These are phyloP conservation scores for Parathielavia appendiculata DNA, from an alignment of 495 filamentous ascomycete species.

Conservation along the genomic window DNA sequence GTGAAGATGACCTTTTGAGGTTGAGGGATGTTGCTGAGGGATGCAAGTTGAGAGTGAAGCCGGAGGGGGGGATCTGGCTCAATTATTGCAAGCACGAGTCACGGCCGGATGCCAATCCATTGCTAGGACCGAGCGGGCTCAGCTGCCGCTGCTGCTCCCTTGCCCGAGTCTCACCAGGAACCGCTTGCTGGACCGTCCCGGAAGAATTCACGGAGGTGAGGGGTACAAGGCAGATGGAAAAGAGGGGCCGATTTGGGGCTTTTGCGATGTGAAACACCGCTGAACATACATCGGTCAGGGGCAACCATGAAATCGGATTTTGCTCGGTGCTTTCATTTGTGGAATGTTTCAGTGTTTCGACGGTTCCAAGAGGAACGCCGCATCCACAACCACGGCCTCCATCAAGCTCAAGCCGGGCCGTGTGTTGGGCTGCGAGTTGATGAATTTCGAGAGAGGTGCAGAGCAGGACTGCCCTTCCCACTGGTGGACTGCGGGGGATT, in stretches of 20 bases:
- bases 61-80: neutral
- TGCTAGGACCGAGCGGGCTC: neutral
- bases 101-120: neutral
- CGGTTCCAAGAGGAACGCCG: neutral
- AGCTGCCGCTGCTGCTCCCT: neutral
- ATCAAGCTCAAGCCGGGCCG: neutral
- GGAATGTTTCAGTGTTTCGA: neutral
- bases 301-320: neutral
- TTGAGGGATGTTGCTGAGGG: neutral
- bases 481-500: conserved; percentile 11
- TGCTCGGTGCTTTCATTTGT: conserved; percentile 1
- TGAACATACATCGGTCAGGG: neutral
- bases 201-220: conserved; percentile 13
- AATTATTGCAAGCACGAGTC: conserved; percentile 3
- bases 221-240: conserved; percentile 1
- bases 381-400: neutral
- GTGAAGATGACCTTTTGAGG: neutral
- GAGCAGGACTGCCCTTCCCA: neutral
- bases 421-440: neutral
- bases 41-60: neutral
- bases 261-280: conserved; percentile 5
- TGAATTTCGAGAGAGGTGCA: neutral
- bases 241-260: conserved; percentile 14
- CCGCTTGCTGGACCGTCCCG: conserved; percentile 2
- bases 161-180: neutral